Conservation (phyloP, 352 stramenopile species). For the Elongisporangium undulatum region DNA sequence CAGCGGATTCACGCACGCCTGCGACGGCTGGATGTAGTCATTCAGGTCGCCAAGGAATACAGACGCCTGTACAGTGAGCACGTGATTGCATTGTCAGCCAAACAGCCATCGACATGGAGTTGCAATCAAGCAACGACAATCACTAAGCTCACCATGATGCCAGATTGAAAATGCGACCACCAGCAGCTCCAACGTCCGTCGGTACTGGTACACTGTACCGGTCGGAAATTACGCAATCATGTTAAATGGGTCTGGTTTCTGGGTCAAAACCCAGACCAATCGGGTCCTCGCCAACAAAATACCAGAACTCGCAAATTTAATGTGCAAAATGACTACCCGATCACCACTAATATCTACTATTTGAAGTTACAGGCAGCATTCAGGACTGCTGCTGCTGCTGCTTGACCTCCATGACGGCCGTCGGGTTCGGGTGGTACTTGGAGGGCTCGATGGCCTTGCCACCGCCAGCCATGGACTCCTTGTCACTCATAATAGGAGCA, state of each 20-base stretch:
- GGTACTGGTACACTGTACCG: not conserved
- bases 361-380: not conserved
- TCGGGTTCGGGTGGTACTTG: constrained; percentile 63
- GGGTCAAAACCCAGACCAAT: not conserved
- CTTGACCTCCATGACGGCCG: constrained; percentile 52
- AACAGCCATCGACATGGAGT: not conserved
- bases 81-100: not conserved
- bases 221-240: not conserved
- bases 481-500: constrained; percentile 46
- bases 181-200: not conserved
- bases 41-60: constrained; percentile 93
- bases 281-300: not conserved
- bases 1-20: constrained; percentile 93
- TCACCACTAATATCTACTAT: not conserved
- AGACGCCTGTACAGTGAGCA: constrained; percentile 44
- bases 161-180: not conserved
- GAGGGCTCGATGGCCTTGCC: constrained; percentile 41
- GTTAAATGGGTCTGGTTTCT: not conserved
- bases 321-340: not conserved
- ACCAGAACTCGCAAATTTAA: not conserved
- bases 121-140: not conserved
- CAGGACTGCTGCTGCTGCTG: constrained; percentile 28
- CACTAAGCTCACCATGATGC: not conserved
- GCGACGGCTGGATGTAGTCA: constrained; percentile 93
- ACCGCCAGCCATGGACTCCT: constrained; percentile 52